A percentile compares a stretch with the other conserved stretches of the same genome.
phyloP scores from a whole-genome alignment of 2,329 filamentous ascomycete species.

The Chaetomium sp. region DNA sequence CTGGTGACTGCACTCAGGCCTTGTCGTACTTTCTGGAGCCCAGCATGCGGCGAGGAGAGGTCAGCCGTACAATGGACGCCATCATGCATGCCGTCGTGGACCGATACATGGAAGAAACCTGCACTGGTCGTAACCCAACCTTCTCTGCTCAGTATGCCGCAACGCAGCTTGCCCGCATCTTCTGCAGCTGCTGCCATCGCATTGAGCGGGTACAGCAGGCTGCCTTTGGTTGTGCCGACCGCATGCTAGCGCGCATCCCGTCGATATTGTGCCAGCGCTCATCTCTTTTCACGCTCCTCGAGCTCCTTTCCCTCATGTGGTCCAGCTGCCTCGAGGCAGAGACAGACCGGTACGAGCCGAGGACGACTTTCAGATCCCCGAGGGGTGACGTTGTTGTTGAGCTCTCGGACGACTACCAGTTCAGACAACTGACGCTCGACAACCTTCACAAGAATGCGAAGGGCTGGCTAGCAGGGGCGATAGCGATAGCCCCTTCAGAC shows the following conservation, averaged over 20 bases:
- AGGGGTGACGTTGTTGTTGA: slow-evolving; percentile 76
- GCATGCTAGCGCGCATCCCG: slow-evolving; percentile 76
- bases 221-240: slow-evolving; percentile 74
- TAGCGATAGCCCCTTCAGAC: slow-evolving; percentile 83
- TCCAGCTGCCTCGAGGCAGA: slow-evolving; percentile 88
- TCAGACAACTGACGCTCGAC: slow-evolving; percentile 73
- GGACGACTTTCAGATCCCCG: slow-evolving; percentile 69
- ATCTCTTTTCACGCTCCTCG: slow-evolving; percentile 86
- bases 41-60: slow-evolving; percentile 61
- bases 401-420: slow-evolving; percentile 86
- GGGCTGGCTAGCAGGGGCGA: slow-evolving; percentile 70
- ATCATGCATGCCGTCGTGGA: slow-evolving; percentile 64
- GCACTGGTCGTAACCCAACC: slow-evolving; percentile 62
- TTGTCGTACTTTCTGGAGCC: slow-evolving; percentile 93
- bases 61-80: slow-evolving; percentile 59
- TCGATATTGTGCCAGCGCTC: slow-evolving; percentile 85
- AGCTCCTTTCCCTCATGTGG: slow-evolving; percentile 93
- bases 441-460: slow-evolving; percentile 70
- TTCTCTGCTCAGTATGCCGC: slow-evolving; percentile 94
- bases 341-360: slow-evolving; percentile 86
- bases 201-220: slow-evolving; percentile 87
- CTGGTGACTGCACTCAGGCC: slow-evolving; percentile 84
- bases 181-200: slow-evolving; percentile 86
- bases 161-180: slow-evolving; percentile 75
- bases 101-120: slow-evolving; percentile 69